Conservation (phyloP, 495 filamentous ascomycete species). For the Xanthoparmelia taractica region DNA sequence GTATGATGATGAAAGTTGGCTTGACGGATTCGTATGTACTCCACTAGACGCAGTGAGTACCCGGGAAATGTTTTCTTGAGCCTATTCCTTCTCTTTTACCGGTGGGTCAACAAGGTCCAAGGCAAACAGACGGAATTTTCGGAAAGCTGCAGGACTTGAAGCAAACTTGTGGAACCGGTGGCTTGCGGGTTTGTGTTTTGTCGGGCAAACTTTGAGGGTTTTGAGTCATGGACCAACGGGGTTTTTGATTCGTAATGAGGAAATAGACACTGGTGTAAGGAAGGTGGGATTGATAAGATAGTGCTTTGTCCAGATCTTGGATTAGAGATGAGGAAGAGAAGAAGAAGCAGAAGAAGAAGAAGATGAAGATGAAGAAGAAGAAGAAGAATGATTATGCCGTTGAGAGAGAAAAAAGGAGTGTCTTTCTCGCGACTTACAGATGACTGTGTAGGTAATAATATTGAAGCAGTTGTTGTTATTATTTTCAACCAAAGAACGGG, state of each 20-base stretch:
- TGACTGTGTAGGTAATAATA: slow-evolving; percentile 6
- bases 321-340: background rate
- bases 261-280: background rate
- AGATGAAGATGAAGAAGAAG: background rate
- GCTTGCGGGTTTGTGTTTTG: background rate
- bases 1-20: background rate
- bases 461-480: background rate
- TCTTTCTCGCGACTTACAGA: background rate
- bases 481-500: background rate
- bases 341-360: background rate
- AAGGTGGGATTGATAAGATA: background rate
- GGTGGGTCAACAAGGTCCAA: background rate
- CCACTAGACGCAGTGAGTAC: background rate
- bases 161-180: background rate
- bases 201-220: slow-evolving; percentile 2
- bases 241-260: no score
- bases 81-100: slow-evolving; percentile 3
- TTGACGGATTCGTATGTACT: slow-evolving; percentile 1
- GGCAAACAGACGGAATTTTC: slow-evolving; percentile 3
- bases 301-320: background rate
- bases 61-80: background rate
- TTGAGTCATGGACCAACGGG: background rate
- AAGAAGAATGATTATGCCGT: no score
- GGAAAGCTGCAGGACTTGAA: slow-evolving; percentile 16
- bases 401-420: slow-evolving; percentile 18